Conservation (phyloP, 495 filamentous ascomycete genomes). For the Neurospora sp. region DNA sequence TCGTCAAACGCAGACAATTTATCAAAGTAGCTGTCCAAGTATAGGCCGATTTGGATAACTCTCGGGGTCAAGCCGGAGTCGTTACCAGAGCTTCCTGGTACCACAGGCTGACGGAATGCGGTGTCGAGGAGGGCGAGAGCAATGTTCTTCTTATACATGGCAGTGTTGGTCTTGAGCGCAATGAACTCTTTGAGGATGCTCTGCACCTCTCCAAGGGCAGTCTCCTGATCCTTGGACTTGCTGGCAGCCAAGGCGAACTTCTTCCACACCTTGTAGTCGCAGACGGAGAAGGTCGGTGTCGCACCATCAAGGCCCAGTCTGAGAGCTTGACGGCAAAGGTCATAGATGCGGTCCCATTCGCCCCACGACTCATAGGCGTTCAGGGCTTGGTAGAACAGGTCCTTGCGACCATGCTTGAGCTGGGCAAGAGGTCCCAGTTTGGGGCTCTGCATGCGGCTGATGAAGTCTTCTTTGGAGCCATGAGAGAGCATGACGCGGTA, state of each 20-base stretch:
- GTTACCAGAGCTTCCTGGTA: not conserved
- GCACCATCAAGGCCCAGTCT: slow-evolving; percentile 13
- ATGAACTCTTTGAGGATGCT: slow-evolving; percentile 16
- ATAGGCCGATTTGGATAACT: slow-evolving; percentile 19
- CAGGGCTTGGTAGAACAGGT: slow-evolving; percentile 21
- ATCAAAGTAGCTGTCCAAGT: slow-evolving; percentile 24
- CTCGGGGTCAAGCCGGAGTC: slow-evolving; percentile 14
- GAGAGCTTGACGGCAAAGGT: slow-evolving; percentile 21
- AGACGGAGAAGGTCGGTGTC: slow-evolving; percentile 19
- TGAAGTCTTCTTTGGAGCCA: slow-evolving; percentile 21
- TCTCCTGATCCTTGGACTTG: slow-evolving; percentile 15
- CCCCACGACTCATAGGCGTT: slow-evolving; percentile 18
- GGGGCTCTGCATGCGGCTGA: slow-evolving; percentile 17
- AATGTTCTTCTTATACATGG: slow-evolving; percentile 27
- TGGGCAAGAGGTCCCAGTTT: slow-evolving; percentile 18
- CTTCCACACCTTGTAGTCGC: slow-evolving; percentile 25
- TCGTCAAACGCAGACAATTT: slow-evolving; percentile 25
- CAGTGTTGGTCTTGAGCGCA: slow-evolving; percentile 13
- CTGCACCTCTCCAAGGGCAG: slow-evolving; percentile 21
- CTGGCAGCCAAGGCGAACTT: slow-evolving; percentile 20
- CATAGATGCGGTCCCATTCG: slow-evolving; percentile 24
- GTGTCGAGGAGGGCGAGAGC: slow-evolving; percentile 16
- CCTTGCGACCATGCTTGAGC: slow-evolving; percentile 22
- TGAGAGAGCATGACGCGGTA: slow-evolving; percentile 20
- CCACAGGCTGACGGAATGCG: slow-evolving; percentile 11